Evolutionary conservation across 2,329 filamentous ascomycete genomes (phyloP).

Genomic region (Botrytis pseudocinerea): DNA sequence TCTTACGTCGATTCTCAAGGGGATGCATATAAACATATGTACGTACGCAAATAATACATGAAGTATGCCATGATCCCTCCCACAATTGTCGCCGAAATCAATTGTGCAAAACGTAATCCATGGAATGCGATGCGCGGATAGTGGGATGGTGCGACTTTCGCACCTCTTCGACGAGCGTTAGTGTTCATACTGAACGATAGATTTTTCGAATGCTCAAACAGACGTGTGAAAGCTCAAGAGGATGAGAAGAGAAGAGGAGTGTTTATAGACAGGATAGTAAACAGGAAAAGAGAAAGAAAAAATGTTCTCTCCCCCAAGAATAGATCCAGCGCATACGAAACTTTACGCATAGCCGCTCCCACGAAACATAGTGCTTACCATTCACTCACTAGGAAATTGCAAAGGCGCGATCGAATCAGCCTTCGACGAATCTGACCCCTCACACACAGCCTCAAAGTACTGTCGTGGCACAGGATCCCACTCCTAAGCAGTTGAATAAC

Average conservation of each 20-base stretch:
- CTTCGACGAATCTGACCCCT: not conserved
- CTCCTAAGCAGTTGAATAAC: not conserved
- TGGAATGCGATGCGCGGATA: constrained; percentile 38
- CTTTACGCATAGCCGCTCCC: constrained; percentile 10
- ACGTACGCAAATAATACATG: constrained; percentile 37
- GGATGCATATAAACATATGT: constrained; percentile 15
- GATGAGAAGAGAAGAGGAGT: not conserved
- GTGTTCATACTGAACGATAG: constrained; percentile 10
- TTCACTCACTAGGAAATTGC: constrained; percentile 3
- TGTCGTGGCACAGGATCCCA: not conserved
- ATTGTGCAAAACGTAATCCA: constrained; percentile 33
- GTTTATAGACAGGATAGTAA: not conserved
- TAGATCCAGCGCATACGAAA: constrained; percentile 3
- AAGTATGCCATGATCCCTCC: constrained; percentile 38
- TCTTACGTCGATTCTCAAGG: not conserved
- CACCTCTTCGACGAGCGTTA: constrained; percentile 17
- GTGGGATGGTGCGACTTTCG: constrained; percentile 34
- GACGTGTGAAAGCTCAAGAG: not conserved
- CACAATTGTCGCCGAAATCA: constrained; percentile 33
- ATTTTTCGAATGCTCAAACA: not conserved
- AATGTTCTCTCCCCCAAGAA: constrained; percentile 19
- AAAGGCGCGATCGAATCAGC: not conserved
- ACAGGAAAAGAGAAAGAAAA: not conserved
- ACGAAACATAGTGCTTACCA: constrained; percentile 14
- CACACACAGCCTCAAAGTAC: constrained; percentile 1